Conservation (phyloP, 2,329 filamentous ascomycete genomes). For the Diaporthe caulivora region DNA sequence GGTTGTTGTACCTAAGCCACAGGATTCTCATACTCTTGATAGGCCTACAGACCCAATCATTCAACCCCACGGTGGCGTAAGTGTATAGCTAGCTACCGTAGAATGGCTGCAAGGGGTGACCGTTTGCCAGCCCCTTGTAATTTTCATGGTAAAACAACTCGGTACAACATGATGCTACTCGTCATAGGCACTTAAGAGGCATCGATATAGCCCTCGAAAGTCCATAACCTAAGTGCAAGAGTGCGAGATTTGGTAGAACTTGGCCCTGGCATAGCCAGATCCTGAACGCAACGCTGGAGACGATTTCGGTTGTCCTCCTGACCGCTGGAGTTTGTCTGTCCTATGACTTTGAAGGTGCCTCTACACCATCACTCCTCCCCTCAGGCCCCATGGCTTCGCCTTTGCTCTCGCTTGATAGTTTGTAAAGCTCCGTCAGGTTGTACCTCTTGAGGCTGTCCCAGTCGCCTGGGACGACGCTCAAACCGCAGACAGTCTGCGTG, state of each 20-base stretch:
- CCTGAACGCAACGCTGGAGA: not conserved
- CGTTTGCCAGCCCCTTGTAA: too few relatives aligned
- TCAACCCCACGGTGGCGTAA: too few relatives aligned
- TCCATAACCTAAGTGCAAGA: too few relatives aligned
- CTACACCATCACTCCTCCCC: constrained; percentile 4
- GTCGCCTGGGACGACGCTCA: constrained; percentile 82
- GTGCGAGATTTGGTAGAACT: not conserved
- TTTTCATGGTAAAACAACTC: too few relatives aligned
- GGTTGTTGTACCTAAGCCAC: too few relatives aligned
- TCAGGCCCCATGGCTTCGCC: constrained; percentile 10
- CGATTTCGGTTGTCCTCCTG: not conserved
- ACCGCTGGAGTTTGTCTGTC: not conserved
- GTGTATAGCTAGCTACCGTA: too few relatives aligned
- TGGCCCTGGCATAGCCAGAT: too few relatives aligned
- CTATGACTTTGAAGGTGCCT: constrained; percentile 4
- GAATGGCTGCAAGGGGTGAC: too few relatives aligned
- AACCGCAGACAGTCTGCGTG: constrained; percentile 76
- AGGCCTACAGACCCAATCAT: too few relatives aligned
- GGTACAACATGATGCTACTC: too few relatives aligned
- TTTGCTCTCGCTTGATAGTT: constrained; percentile 46
- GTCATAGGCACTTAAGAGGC: not conserved
- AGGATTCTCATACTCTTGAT: too few relatives aligned
- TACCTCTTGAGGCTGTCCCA: constrained; percentile 82
- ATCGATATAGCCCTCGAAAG: not conserved
- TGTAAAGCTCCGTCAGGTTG: constrained; percentile 82